Evolutionary conservation across 768 basidiomycete genomes (phyloP).

Genomic region (Lactarius trivialis): DNA sequence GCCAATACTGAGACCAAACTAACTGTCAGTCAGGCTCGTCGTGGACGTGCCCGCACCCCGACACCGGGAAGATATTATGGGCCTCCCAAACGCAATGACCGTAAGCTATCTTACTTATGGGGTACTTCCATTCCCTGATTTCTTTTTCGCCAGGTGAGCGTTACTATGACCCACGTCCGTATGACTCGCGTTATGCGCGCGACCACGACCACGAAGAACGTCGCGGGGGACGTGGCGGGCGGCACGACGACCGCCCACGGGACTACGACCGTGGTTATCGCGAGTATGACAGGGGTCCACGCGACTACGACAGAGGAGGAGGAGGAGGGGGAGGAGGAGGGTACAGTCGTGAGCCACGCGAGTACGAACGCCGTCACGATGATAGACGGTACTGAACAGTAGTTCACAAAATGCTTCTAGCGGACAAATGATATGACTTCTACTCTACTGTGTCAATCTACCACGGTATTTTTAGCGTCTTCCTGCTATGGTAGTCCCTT

Average conservation of each 20-base stretch:
- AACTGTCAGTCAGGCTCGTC: slow-evolving; percentile 55
- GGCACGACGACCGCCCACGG: slow-evolving; percentile 33
- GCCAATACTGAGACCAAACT: not conserved
- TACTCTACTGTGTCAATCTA: slow-evolving; percentile 2
- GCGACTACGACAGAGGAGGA: slow-evolving; percentile 21
- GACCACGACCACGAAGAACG: slow-evolving; percentile 48
- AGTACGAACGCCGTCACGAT: slow-evolving; percentile 22
- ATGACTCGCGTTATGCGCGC: slow-evolving; percentile 79
- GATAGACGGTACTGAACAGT: slow-evolving; percentile 35
- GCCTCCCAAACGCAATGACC: slow-evolving; percentile 73
- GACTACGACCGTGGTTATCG: slow-evolving; percentile 33
- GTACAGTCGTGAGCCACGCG: slow-evolving; percentile 32
- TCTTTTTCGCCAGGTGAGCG: slow-evolving; percentile 52
- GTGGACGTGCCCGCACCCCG: slow-evolving; percentile 83
- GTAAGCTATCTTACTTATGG: slow-evolving; percentile 31
- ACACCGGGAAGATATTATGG: slow-evolving; percentile 96
- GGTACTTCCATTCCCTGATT: slow-evolving; percentile 1
- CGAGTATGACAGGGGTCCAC: slow-evolving; percentile 20
- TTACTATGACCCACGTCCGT: slow-evolving; percentile 87
- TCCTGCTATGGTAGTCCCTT: not conserved
- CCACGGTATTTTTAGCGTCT: not conserved
- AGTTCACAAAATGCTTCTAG: not conserved
- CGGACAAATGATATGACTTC: slow-evolving; percentile 2
- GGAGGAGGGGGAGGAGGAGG: slow-evolving; percentile 21
- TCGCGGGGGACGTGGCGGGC: slow-evolving; percentile 36